Conservation (phyloP, 2,329 filamentous ascomycete genomes). For the Talaromyces pinophilus region DNA sequence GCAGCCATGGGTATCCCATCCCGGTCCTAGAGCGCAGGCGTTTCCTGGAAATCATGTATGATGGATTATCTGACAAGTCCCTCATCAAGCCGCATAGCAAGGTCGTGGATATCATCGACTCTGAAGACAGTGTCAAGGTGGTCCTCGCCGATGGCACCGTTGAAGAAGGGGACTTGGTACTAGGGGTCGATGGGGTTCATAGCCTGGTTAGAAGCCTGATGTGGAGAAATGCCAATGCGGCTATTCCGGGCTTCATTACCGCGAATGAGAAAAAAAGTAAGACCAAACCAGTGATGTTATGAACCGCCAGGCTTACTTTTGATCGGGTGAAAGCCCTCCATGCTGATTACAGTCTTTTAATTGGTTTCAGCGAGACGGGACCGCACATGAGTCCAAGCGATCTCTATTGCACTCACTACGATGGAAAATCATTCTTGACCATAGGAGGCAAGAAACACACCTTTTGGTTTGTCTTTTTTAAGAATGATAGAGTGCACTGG, state of each 20-base stretch:
- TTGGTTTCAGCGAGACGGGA: no score
- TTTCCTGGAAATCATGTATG: background rate
- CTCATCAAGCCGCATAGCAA: no score
- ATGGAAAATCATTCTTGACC: no score
- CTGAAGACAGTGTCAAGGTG: background rate
- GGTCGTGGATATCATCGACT: background rate
- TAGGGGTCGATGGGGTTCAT: background rate
- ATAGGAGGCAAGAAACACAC: background rate
- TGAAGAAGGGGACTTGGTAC: background rate
- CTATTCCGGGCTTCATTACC: background rate
- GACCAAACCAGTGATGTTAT: background rate
- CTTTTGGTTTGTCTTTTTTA: slow-evolving; percentile 2
- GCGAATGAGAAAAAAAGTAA: background rate
- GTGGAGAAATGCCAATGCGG: background rate
- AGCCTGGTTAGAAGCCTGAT: background rate
- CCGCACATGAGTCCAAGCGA: no score
- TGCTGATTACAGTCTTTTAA: no score
- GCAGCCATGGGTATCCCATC: background rate
- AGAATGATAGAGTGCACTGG: background rate
- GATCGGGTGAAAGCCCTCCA: background rate
- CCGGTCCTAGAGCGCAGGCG: background rate
- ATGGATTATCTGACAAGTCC: background rate
- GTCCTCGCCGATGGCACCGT: background rate
- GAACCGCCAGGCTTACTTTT: no score
- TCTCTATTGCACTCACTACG: no score